A percentile compares a stretch with the other conserved stretches of the same genome.
phyloP scores from a whole-genome alignment of 352 stramenopile species.

The Phytophthora ramorum region DNA sequence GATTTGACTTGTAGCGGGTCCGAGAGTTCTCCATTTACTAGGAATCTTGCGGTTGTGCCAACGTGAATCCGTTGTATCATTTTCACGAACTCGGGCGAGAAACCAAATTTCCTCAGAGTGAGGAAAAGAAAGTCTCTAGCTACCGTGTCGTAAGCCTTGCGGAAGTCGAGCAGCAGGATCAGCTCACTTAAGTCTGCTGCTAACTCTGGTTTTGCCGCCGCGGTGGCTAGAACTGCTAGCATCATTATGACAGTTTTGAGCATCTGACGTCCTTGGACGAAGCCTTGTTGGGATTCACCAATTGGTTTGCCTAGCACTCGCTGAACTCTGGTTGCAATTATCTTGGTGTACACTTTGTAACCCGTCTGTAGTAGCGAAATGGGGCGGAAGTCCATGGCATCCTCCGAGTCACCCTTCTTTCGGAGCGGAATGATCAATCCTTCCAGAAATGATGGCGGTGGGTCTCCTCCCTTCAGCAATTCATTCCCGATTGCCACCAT shows the following conservation, averaged over 20 bases:
- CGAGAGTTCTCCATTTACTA: background rate
- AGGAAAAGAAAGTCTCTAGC: conserved; percentile 4
- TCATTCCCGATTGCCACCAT: background rate
- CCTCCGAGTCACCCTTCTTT: conserved; percentile 7
- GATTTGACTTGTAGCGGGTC: background rate
- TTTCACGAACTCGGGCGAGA: background rate
- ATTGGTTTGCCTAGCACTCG: background rate
- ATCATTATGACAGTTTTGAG: conserved; percentile 11
- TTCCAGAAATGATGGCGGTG: conserved; percentile 2
- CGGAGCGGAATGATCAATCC: conserved; percentile 1
- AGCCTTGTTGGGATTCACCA: conserved; percentile 9
- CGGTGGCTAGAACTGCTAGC: background rate
- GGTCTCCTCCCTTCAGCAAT: background rate
- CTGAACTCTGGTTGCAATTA: background rate
- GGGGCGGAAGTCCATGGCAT: conserved; percentile 15
- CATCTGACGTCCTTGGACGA: conserved; percentile 11
- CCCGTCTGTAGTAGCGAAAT: conserved; percentile 22
- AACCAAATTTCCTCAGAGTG: background rate
- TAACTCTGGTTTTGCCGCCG: background rate
- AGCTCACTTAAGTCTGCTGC: background rate
- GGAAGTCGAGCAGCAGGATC: conserved; percentile 15
- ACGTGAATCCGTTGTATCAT: background rate
- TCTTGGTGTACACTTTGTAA: conserved; percentile 9
- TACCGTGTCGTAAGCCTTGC: conserved; percentile 12
- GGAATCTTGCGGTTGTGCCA: background rate